Evolutionary conservation across 2,329 filamentous ascomycete species (phyloP).

Genomic region (Apiospora arundinis): DNA sequence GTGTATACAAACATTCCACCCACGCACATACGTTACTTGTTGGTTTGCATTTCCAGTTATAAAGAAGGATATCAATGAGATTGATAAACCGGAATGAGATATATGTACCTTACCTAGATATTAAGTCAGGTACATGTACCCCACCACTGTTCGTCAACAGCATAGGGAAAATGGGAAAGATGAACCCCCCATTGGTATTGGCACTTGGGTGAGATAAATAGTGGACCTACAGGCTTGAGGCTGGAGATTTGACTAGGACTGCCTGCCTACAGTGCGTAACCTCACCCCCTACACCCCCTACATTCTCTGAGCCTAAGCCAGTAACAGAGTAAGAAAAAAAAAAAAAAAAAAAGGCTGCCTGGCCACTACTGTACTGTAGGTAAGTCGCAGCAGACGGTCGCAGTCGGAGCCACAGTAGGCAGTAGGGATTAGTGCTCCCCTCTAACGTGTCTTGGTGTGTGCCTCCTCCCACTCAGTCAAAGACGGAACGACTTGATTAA

Average conservation of each 20-base stretch:
- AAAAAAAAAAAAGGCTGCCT: constrained; percentile 5
- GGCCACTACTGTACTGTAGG: neutral
- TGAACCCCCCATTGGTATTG: neutral
- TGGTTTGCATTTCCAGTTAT: neutral
- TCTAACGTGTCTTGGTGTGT: too few relatives aligned
- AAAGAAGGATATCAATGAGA: neutral
- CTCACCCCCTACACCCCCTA: neutral
- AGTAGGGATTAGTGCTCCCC: too few relatives aligned
- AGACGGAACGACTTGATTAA: neutral
- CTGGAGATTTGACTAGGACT: constrained; percentile 14
- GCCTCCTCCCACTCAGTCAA: too few relatives aligned
- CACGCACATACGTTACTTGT: neutral
- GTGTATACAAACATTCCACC: neutral
- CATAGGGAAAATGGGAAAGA: neutral
- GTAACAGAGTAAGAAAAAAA: too few relatives aligned
- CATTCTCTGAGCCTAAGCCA: neutral
- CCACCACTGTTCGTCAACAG: neutral
- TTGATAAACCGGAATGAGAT: neutral
- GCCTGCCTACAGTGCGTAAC: constrained; percentile 15
- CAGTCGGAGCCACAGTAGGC: neutral
- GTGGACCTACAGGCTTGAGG: constrained; percentile 11
- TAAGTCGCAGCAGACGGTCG: too few relatives aligned
- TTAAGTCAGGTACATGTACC: too few relatives aligned
- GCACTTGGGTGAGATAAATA: neutral
- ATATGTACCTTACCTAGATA: too few relatives aligned